A percentile compares a stretch with the other conserved stretches of the same genome.
phyloP scores from a whole-genome alignment of 1,139 yeast genomes.

The Pichia inconspicua region DNA sequence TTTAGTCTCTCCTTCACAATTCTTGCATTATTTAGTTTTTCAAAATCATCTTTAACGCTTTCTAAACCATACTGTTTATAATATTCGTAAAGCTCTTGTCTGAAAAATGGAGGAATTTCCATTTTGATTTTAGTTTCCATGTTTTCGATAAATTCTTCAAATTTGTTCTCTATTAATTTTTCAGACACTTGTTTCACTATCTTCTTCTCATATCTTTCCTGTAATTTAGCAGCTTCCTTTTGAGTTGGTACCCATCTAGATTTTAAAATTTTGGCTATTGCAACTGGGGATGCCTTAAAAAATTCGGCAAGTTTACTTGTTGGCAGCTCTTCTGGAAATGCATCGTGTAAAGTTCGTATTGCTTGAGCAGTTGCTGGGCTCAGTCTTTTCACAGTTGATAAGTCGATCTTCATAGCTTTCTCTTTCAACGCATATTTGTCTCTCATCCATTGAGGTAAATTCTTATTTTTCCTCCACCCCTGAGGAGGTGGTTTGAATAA shows the following conservation, averaged over 20 bases:
- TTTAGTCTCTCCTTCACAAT: slow-evolving; percentile 15
- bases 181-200: slow-evolving; percentile 17
- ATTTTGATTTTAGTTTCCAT: slow-evolving; percentile 25
- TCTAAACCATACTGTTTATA: slow-evolving; percentile 20
- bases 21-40: slow-evolving; percentile 20
- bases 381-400: slow-evolving; percentile 39
- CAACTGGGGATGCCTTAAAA: slow-evolving; percentile 74
- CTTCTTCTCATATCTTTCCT: slow-evolving; percentile 21
- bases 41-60: slow-evolving; percentile 19
- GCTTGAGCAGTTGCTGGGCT: slow-evolving; percentile 67
- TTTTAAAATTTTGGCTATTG: slow-evolving; percentile 68
- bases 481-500: slow-evolving; percentile 30
- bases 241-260: slow-evolving; percentile 68
- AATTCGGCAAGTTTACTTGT: slow-evolving; percentile 54
- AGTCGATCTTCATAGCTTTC: slow-evolving; percentile 30
- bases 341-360: slow-evolving; percentile 46
- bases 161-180: slow-evolving; percentile 18
- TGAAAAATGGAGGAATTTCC: slow-evolving; percentile 26
- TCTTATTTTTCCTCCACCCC: slow-evolving; percentile 34
- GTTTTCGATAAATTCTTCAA: slow-evolving; percentile 20
- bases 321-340: slow-evolving; percentile 47
- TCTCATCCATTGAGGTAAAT: slow-evolving; percentile 56
- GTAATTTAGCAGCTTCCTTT: slow-evolving; percentile 34
- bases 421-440: slow-evolving; percentile 54
- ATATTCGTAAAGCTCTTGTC: slow-evolving; percentile 19